Conservation (phyloP, 495 filamentous ascomycete genomes). For the Monascus purpureus region DNA sequence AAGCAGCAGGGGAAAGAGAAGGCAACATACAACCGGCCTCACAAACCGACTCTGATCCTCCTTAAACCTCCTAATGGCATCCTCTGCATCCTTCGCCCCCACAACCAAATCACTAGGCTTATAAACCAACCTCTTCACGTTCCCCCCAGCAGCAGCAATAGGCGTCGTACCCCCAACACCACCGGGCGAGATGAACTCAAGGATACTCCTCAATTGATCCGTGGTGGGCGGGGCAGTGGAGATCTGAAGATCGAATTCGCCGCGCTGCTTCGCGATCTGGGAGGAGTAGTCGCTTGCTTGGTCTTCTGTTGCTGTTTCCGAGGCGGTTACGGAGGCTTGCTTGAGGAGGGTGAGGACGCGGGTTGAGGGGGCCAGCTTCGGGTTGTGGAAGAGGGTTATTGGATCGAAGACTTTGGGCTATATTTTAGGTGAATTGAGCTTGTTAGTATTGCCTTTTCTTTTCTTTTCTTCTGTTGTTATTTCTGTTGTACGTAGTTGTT, state of each 20-base stretch:
- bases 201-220: constrained; percentile 74
- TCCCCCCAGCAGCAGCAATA: constrained; percentile 21
- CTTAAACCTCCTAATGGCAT: constrained; percentile 65
- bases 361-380: constrained; percentile 47
- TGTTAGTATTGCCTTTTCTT: too few relatives aligned
- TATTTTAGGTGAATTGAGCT: neutral
- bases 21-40: constrained; percentile 51
- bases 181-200: constrained; percentile 62
- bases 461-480: too few relatives aligned
- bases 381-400: constrained; percentile 89
- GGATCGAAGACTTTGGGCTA: constrained; percentile 78
- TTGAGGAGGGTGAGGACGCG: constrained; percentile 61
- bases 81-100: constrained; percentile 53
- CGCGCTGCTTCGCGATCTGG: constrained; percentile 40
- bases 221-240: constrained; percentile 65
- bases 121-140: too few relatives aligned
- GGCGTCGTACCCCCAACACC: constrained; percentile 19
- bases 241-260: constrained; percentile 75
- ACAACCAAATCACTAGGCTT: too few relatives aligned
- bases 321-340: constrained; percentile 49
- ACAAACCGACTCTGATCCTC: constrained; percentile 45
- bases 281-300: constrained; percentile 45
- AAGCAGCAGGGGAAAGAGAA: constrained; percentile 1
- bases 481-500: too few relatives aligned
- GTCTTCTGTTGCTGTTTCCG: constrained; percentile 45